Base-by-base conservation (phyloP, 139 green algal genomes). In the Coelastrella sp. region DNA sequence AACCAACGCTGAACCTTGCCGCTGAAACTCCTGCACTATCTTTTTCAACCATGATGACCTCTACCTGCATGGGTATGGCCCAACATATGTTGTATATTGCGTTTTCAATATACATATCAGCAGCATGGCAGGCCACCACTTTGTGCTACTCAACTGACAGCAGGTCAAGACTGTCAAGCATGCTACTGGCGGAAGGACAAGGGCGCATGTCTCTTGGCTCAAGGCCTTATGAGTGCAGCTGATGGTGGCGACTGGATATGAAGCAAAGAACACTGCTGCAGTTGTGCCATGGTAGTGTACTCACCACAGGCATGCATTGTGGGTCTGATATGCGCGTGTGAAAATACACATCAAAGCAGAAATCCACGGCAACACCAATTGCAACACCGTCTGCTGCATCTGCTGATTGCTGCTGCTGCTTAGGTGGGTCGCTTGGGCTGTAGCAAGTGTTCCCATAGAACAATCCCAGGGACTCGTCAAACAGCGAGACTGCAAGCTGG, bases 361-460 rank as follows among this genome's bases (percentile, higher is more conserved):
- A 90, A 75, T 96, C 87, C 15, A 75, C 24, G 7, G 7, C 17
- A 14, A 59, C 8, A 49, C 72, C 85, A 24, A 49, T 14, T 14
- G 24, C 85, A 56, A 66, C 9, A 49, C 25, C 61, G 56, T 10
- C 63, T 57, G 61, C 87, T 63, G 56, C 4, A 61, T 35, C 49
- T 60, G 20, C 49, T 35, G 63, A 4, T 68, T 81, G 66, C 35
- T 83, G 72, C 15, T 49, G 59, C 35, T 78, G 76, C 17, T 24
- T 24, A 22, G 35, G 61, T 11, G 25, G 6, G 9, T 76, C 56
- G 19, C 24, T 57, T 7, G 27, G 57, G 56, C 76, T 90, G 25
- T 80, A 89, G 74, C 87, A 91, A 14, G 95, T 97, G 91, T 92
- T 94, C 58, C 95, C 95, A 60, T 95, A 96, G 80, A 96, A 97